A percentile compares a stretch with the other conserved stretches of the same genome.
Conservation (phyloP, 139 green algal species). For the Chlamydomonas urium region DNA sequence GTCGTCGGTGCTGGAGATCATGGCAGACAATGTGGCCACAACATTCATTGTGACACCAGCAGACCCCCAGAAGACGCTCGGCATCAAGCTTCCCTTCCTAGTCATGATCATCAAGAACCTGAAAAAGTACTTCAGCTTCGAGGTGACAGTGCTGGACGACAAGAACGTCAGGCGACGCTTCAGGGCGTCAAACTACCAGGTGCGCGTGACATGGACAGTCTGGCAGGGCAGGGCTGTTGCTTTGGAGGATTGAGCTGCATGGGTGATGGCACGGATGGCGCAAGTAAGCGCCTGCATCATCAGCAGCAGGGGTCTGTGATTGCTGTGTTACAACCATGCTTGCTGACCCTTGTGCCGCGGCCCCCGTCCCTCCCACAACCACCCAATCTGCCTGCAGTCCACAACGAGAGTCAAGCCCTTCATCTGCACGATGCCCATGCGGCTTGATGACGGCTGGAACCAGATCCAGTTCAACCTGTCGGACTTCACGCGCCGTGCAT, state of each 20-base stretch:
- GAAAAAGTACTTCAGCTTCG: slow-evolving; percentile 96
- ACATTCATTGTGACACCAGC: slow-evolving; percentile 85
- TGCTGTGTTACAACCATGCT: no score
- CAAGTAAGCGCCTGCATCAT: no score
- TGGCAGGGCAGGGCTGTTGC: no score
- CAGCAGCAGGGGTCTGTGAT: no score
- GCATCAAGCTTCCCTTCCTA: slow-evolving; percentile 97
- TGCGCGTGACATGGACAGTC: no score
- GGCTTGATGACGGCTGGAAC: slow-evolving; percentile 93
- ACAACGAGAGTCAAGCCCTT: slow-evolving; percentile 90
- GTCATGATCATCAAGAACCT: slow-evolving; percentile 95
- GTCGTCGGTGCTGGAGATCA: slow-evolving; percentile 90
- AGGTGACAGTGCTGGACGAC: slow-evolving; percentile 96
- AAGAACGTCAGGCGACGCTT: slow-evolving; percentile 95
- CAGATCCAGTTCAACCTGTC: slow-evolving; percentile 93
- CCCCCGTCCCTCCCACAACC: no score
- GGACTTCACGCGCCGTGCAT: slow-evolving; percentile 87
- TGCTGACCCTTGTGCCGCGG: no score
- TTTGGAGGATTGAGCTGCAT: no score
- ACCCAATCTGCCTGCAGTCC: no score
- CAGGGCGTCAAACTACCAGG: slow-evolving; percentile 97
- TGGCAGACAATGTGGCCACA: slow-evolving; percentile 83
- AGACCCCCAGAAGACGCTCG: slow-evolving; percentile 83
- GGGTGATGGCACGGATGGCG: no score
- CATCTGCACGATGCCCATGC: slow-evolving; percentile 96